Conservation (phyloP, 176 grass and related monocot genomes). For the Eleusine indica region DNA sequence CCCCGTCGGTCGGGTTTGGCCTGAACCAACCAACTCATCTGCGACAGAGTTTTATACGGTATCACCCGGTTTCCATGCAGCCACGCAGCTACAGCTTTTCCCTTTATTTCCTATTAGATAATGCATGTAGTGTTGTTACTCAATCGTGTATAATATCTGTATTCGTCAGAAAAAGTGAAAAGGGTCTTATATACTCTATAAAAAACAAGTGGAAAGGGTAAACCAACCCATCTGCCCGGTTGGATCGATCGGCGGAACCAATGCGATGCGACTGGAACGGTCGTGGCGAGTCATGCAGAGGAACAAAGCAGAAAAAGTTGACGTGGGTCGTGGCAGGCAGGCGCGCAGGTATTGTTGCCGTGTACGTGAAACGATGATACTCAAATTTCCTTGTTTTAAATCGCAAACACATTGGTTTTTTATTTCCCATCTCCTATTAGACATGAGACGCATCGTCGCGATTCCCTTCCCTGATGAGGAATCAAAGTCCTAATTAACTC, state of each 20-base stretch:
- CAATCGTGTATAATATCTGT: neutral
- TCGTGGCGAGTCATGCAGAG: neutral
- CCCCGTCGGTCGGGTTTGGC: neutral
- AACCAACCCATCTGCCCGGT: neutral
- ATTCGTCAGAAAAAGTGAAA: neutral
- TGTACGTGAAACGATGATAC: neutral
- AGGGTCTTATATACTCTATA: no score
- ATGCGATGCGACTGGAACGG: no score
- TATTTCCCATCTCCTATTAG: neutral
- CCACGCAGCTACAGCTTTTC: neutral
- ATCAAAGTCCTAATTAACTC: neutral
- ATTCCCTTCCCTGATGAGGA: neutral
- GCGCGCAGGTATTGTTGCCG: neutral
- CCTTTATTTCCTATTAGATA: no score
- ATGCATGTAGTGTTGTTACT: neutral
- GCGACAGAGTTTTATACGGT: neutral
- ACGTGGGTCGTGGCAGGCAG: neutral
- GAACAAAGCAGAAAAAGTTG: constrained; percentile 28
- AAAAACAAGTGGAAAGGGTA: neutral
- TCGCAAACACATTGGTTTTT: neutral
- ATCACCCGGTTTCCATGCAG: neutral
- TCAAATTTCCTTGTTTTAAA: constrained; percentile 8
- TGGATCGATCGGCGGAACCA: rapidly evolving
- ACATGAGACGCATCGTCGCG: no score
- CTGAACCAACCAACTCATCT: neutral